Evolutionary conservation across 2,329 filamentous ascomycete genomes (phyloP), one percentile per base, ranked within the genome.

Genomic region (Penicillium sp.): DNA sequence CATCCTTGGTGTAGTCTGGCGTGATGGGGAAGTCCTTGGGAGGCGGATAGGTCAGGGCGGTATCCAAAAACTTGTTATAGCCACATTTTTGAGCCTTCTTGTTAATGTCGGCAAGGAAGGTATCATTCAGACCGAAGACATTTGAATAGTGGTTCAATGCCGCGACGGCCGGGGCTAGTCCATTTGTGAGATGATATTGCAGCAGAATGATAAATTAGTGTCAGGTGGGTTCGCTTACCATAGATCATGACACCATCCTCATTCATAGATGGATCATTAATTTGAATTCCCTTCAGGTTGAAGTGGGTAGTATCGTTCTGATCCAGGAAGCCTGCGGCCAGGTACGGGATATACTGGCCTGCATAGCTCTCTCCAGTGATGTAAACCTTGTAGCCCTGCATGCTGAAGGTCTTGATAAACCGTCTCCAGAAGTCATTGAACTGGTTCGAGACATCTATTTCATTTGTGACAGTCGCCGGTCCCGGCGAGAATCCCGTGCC

Each of bases 361-460:
- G 83, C 88, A 62, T 89, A 91, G 0, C 82, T 87, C 70, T 90
- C 89, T 6, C 89, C 90, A 0, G 88, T 81, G 53, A 94, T 83
- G 70, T 88, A 93, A 9, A 91, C 81, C 59, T 88, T 89, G 63
- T 82, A 84, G 11, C 82, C 81, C 18, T 89, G 80, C 64, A 91
- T 77, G n/a, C 74, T 77, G 61, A 92, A 92, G 0, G 85, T 86
- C 29, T 89, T 79, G 54, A 90, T 76, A 60, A 91, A 91, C 71
- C 89, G 88, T 73, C 85, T 85, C 81, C 86, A 92, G 75, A 91
- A 94, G 46, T 87, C 87, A 14, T 88, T 77, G 69, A 93, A 91
- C 61, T 92, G 83, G n/a, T 76, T 72, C 0, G 88, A 87, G 1
- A 88, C 79, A 60, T 91, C 88, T 26, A 84, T 81, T 60, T 91